phyloP scores from a whole-genome alignment of 2,329 filamentous ascomycete genomes.

The Leptographium lundbergii region DNA sequence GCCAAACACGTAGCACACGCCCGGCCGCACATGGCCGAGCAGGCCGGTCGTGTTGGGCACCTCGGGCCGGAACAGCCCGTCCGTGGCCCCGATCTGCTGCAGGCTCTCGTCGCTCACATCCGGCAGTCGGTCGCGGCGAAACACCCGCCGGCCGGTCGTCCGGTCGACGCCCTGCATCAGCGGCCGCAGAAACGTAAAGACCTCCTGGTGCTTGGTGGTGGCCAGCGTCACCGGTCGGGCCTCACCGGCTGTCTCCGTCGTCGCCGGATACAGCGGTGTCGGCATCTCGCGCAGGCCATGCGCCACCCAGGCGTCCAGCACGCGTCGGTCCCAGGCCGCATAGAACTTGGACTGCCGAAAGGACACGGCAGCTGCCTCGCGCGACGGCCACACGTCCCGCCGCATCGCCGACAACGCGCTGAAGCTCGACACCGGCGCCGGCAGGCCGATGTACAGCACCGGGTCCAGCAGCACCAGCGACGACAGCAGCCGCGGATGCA shows the following conservation, averaged over 20 bases:
- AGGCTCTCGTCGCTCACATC: slow-evolving; percentile 31
- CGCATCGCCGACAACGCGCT: slow-evolving; percentile 53
- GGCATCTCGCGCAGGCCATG: slow-evolving; percentile 67
- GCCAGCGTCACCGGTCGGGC: slow-evolving; percentile 44
- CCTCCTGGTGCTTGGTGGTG: slow-evolving; percentile 81
- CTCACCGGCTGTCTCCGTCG: background rate
- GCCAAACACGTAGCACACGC: slow-evolving; percentile 59
- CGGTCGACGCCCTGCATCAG: slow-evolving; percentile 33
- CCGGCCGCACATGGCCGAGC: slow-evolving; percentile 49
- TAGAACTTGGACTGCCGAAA: slow-evolving; percentile 68
- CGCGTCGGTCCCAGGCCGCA: slow-evolving; percentile 66
- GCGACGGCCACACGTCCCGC: slow-evolving; percentile 72
- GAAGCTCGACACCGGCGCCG: slow-evolving; percentile 20
- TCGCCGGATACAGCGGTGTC: slow-evolving; percentile 42
- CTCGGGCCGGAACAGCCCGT: slow-evolving; percentile 53
- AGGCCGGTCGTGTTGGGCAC: slow-evolving; percentile 39
- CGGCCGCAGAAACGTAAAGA: slow-evolving; percentile 62
- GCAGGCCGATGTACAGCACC: slow-evolving; percentile 55
- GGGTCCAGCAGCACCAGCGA: slow-evolving; percentile 74
- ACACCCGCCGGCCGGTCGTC: slow-evolving; percentile 21
- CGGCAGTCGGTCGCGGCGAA: slow-evolving; percentile 27
- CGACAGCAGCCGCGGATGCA: slow-evolving; percentile 71
- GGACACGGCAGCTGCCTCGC: slow-evolving; percentile 49
- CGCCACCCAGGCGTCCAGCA: slow-evolving; percentile 59
- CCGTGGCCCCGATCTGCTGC: slow-evolving; percentile 15